Evolutionary conservation across 2,329 filamentous ascomycete genomes (phyloP).

Genomic region (Cercospora beticola): DNA sequence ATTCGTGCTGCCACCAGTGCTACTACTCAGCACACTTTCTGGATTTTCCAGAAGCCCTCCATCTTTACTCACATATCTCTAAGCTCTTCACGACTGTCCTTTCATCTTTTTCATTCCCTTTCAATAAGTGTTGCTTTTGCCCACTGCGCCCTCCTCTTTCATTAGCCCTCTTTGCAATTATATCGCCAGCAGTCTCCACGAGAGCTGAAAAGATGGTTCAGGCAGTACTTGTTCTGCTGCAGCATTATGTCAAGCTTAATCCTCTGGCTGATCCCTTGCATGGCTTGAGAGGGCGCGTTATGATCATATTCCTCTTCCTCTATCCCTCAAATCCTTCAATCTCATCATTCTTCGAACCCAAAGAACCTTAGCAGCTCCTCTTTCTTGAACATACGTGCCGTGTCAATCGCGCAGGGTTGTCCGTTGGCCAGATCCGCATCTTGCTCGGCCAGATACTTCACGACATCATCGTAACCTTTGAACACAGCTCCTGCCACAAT

Average conservation of each 20-base stretch:
- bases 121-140: neutral
- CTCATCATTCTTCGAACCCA: constrained; percentile 32
- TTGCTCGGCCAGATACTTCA: constrained; percentile 52
- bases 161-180: neutral
- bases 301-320: neutral
- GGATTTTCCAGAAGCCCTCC: neutral
- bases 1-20: neutral
- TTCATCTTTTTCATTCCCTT: neutral
- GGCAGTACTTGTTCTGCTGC: neutral
- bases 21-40: neutral
- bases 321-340: neutral
- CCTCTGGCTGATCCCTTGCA: neutral
- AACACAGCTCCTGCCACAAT: constrained; percentile 71
- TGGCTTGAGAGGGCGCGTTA: neutral
- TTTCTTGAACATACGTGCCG: constrained; percentile 49
- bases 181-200: neutral
- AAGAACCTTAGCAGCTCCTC: constrained; percentile 39
- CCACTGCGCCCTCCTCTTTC: neutral
- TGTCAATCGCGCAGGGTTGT: constrained; percentile 49
- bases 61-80: neutral
- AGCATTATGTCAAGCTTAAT: neutral
- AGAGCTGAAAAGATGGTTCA: neutral
- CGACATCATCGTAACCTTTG: constrained; percentile 65
- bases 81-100: neutral
- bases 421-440: constrained; percentile 45